A percentile compares a stretch with the other conserved stretches of the same genome.
Conservation (phyloP, 2,329 filamentous ascomycete genomes). For the Talaromyces sp. region DNA sequence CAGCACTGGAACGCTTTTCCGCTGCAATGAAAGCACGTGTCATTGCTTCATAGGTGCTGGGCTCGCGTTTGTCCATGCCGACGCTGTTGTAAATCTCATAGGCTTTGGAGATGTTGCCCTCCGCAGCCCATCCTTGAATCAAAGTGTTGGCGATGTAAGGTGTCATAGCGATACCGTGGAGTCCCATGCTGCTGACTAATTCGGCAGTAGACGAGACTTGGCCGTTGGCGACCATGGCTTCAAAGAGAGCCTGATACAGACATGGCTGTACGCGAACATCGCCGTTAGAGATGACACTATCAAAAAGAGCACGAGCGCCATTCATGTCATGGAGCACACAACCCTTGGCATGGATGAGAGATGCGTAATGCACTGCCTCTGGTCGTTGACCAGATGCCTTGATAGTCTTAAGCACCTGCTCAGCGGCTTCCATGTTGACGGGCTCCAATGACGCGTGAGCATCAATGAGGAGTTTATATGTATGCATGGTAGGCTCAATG, state of each 20-base stretch:
- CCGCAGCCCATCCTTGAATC: slow-evolving; percentile 91
- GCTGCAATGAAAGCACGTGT: slow-evolving; percentile 83
- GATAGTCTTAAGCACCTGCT: slow-evolving; percentile 75
- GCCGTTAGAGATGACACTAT: slow-evolving; percentile 65
- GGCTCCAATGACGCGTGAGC: slow-evolving; percentile 92
- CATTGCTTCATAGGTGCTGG: slow-evolving; percentile 98
- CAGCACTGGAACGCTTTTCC: slow-evolving; percentile 71
- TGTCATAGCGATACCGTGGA: slow-evolving; percentile 73
- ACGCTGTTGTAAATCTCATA: slow-evolving; percentile 75
- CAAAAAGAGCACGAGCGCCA: slow-evolving; percentile 75
- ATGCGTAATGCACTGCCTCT: slow-evolving; percentile 92
- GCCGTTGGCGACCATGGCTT: slow-evolving; percentile 94
- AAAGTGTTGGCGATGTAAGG: slow-evolving; percentile 98
- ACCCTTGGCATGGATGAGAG: slow-evolving; percentile 90
- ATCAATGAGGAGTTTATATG: slow-evolving; percentile 95
- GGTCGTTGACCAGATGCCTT: slow-evolving; percentile 66
- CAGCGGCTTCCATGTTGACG: slow-evolving; percentile 79
- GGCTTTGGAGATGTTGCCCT: slow-evolving; percentile 73
- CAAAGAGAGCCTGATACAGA: slow-evolving; percentile 93
- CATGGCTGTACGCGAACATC: slow-evolving; percentile 71
- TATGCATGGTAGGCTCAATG: slow-evolving; percentile 90
- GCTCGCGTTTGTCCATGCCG: slow-evolving; percentile 73
- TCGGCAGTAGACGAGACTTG: slow-evolving; percentile 69
- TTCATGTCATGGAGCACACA: slow-evolving; percentile 90
- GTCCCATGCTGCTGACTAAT: slow-evolving; percentile 69